phyloP scores from a whole-genome alignment of 2,329 filamentous ascomycete species.

The Aspergillus proliferans region DNA sequence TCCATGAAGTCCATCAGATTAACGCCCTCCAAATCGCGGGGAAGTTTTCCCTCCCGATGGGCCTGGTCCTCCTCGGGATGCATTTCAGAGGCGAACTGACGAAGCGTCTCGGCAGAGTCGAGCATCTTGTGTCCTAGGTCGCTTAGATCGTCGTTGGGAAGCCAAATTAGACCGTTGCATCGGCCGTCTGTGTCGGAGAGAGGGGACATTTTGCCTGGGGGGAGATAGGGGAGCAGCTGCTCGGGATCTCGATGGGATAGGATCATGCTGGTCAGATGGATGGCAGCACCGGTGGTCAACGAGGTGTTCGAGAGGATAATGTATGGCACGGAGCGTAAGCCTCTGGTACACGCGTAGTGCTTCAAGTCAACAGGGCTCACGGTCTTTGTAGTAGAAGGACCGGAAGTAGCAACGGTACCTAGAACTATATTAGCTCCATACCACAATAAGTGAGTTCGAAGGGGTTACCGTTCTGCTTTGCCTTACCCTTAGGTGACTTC shows the following conservation, averaged over 20 bases:
- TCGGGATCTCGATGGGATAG: slow-evolving; percentile 22
- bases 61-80: slow-evolving; percentile 7
- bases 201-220: slow-evolving; percentile 17
- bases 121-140: slow-evolving; percentile 15
- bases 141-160: slow-evolving; percentile 17
- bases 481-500: slow-evolving; percentile 15
- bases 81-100: slow-evolving; percentile 5
- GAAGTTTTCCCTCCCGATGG: slow-evolving; percentile 1
- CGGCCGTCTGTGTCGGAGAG: slow-evolving; percentile 12
- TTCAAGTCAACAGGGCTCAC: slow-evolving; percentile 12
- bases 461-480: slow-evolving; percentile 9
- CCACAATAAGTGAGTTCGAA: not conserved
- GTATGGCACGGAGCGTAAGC: slow-evolving; percentile 31
- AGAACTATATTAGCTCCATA: slow-evolving; percentile 2
- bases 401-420: not conserved
- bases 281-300: slow-evolving; percentile 18
- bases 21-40: not conserved
- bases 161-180: slow-evolving; percentile 24
- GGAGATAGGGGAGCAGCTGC: slow-evolving; percentile 24
- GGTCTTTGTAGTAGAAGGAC: not conserved
- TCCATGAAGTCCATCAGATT: slow-evolving; percentile 6
- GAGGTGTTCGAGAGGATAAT: slow-evolving; percentile 21
- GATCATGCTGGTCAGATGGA: slow-evolving; percentile 27
- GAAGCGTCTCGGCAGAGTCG: slow-evolving; percentile 12
- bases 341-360: slow-evolving; percentile 26